Evolutionary conservation across 1,139 yeast species (phyloP), one percentile per base, ranked within the genome.

Genomic region (Magnusiomyces tetraspermus): DNA sequence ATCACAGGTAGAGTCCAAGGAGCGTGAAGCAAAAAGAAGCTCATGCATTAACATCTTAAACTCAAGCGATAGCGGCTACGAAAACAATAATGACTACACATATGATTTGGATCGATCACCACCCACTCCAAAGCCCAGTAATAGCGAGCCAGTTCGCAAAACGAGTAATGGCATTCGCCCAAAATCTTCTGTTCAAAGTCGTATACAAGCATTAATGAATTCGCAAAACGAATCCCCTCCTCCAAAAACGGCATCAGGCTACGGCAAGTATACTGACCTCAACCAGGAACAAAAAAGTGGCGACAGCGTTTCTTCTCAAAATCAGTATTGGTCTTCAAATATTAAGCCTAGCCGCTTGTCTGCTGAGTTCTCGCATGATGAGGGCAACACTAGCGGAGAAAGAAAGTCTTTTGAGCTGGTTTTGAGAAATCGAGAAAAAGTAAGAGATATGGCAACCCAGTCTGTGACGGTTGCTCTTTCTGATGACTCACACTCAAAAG

Each of bases 201-300:
- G 94, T 57, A 83, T 85, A 63, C 83, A 82, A 54, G 75, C 76
- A 58, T 72, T 85, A 42, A 70, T 85, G 57, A 75, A 69, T 57
- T 72, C 73, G 15, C 43, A 33, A 50, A 62, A 69, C 22, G 75
- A 74, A 38, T 75, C 77, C 1, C 73, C 77, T 13, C 75, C 78
- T 3, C 70, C 76, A 0, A 64, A 72, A 60, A 81, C 90, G 0
- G 95, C 95, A 0, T 68, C 71, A n/a, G 95, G 95, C 0, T 86
- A 86, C 63, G 95, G 95, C 2, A 78, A 78, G 60, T 84, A 76
- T 63, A 83, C 89, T 0, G 85, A 78, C 51, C 17, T 10, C n/a
- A 19, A 19, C 43, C n/a, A 21, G 19, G 11, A 17, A 38, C 19
- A 21, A 22, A 15, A 46, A 24, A 37, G 30, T 48, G 21, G 24